phyloP scores from a whole-genome alignment of 306 rosid genomes.

The Trichosanthes truncata region DNA sequence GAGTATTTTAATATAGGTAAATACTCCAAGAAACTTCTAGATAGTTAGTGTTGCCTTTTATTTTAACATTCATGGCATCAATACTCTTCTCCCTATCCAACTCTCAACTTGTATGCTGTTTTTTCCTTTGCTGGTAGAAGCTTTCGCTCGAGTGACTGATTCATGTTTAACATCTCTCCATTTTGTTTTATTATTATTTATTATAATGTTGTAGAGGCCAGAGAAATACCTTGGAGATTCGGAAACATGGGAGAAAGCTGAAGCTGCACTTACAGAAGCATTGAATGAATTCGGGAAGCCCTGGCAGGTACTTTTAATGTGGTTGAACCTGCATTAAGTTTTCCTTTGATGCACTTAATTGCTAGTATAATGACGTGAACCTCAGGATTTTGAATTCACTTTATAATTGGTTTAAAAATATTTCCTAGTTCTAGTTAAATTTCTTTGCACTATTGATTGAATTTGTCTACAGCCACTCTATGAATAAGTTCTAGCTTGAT shows the following conservation, averaged over 20 bases:
- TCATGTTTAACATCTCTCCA: background rate
- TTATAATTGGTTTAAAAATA: background rate
- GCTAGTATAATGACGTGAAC: background rate
- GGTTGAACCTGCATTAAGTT: background rate
- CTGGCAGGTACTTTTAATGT: constrained; percentile 64
- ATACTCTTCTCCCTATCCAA: background rate
- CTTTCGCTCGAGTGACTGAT: background rate
- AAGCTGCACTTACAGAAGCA: constrained; percentile 74
- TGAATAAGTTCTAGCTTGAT: background rate
- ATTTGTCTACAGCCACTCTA: background rate
- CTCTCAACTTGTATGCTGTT: background rate
- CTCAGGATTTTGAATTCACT: background rate
- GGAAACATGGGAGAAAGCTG: constrained; percentile 87
- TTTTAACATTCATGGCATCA: too few species aligned
- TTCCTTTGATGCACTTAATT: background rate
- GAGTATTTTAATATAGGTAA: too few species aligned
- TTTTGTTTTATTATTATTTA: background rate
- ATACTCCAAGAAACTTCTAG: too few species aligned
- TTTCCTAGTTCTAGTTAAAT: background rate
- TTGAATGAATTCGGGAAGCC: constrained; percentile 73
- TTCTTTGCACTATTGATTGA: background rate
- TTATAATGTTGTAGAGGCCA: constrained; percentile 38
- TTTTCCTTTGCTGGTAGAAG: background rate
- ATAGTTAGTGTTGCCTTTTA: too few species aligned
- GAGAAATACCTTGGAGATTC: constrained; percentile 77